Evolutionary conservation across 768 basidiomycete species (phyloP).

Genomic region (Leccinum subtestaceum): DNA sequence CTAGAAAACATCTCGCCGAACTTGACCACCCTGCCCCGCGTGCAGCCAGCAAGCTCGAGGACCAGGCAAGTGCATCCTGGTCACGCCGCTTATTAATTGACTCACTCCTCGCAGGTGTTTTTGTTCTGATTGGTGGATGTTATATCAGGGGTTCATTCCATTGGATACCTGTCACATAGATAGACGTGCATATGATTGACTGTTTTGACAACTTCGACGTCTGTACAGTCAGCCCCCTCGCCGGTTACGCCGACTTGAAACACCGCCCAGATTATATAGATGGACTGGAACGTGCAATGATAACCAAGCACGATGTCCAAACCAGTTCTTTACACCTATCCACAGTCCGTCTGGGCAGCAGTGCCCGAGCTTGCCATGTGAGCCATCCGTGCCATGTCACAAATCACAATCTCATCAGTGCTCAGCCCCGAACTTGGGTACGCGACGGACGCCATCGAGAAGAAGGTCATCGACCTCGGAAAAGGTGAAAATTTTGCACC

Average conservation of each 20-base stretch:
- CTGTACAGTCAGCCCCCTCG: background rate
- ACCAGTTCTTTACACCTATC: constrained; percentile 37
- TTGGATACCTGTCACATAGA: constrained; percentile 3
- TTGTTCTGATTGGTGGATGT: constrained; percentile 32
- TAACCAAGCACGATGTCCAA: constrained; percentile 9
- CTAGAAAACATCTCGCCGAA: constrained; percentile 83
- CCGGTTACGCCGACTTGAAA: background rate
- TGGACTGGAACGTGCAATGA: background rate
- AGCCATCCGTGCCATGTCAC: constrained; percentile 3
- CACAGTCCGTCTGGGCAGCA: constrained; percentile 40
- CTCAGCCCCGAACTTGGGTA: constrained; percentile 45
- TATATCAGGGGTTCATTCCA: background rate
- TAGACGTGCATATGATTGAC: constrained; percentile 9
- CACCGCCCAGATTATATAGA: background rate
- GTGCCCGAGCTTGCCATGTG: constrained; percentile 43
- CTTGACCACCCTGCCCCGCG: constrained; percentile 86
- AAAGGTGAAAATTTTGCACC: constrained; percentile 50
- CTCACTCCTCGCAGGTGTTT: constrained; percentile 34
- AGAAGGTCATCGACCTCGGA: constrained; percentile 38
- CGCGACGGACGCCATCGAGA: constrained; percentile 33
- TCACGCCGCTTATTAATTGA: constrained; percentile 13
- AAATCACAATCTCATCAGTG: background rate
- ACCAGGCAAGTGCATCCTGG: constrained; percentile 52
- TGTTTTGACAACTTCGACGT: background rate
- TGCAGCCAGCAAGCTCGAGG: constrained; percentile 89